Evolutionary conservation across 768 basidiomycete genomes (phyloP).

Genomic region (Boletus pseudo-olivaceus): DNA sequence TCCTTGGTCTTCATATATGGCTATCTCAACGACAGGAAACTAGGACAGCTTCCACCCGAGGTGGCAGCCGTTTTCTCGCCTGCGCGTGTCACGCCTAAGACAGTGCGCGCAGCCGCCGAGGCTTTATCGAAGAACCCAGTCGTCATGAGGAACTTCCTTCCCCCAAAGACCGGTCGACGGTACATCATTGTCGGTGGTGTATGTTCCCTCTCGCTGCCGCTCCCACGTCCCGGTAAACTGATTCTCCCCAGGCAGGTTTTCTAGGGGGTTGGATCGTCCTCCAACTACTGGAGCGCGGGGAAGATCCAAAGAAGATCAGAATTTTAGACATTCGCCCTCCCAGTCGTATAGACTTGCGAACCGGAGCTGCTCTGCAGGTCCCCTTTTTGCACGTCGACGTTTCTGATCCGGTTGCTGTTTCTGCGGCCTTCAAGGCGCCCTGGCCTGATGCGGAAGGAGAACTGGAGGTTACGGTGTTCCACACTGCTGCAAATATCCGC

Average conservation of each 20-base stretch:
- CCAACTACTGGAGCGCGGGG: slow-evolving; percentile 65
- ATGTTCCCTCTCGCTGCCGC: slow-evolving; percentile 23
- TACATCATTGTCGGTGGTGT: slow-evolving; percentile 80
- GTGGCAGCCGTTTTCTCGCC: slow-evolving; percentile 48
- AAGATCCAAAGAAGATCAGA: slow-evolving; percentile 61
- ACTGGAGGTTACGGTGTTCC: slow-evolving; percentile 58
- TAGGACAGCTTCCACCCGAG: slow-evolving; percentile 47
- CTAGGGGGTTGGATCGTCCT: slow-evolving; percentile 76
- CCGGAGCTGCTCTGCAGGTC: slow-evolving; percentile 49
- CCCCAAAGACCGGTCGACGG: slow-evolving; percentile 65
- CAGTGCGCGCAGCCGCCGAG: slow-evolving; percentile 39
- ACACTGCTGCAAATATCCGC: slow-evolving; percentile 74
- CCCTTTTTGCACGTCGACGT: slow-evolving; percentile 60
- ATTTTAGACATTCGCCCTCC: slow-evolving; percentile 67
- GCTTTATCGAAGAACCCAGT: slow-evolving; percentile 34
- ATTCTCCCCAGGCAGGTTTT: slow-evolving; percentile 56
- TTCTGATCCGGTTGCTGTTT: slow-evolving; percentile 48
- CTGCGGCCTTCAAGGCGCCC: slow-evolving; percentile 58
- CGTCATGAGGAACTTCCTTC: slow-evolving; percentile 45
- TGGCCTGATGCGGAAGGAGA: slow-evolving; percentile 46
- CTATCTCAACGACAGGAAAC: slow-evolving; percentile 50
- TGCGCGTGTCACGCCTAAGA: slow-evolving; percentile 43
- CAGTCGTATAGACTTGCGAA: slow-evolving; percentile 50
- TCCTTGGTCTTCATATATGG: slow-evolving; percentile 35
- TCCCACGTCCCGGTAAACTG: not conserved